Base-by-base conservation (phyloP, 2,329 filamentous ascomycete genomes). In the Dactylonectria macrodidyma region DNA sequence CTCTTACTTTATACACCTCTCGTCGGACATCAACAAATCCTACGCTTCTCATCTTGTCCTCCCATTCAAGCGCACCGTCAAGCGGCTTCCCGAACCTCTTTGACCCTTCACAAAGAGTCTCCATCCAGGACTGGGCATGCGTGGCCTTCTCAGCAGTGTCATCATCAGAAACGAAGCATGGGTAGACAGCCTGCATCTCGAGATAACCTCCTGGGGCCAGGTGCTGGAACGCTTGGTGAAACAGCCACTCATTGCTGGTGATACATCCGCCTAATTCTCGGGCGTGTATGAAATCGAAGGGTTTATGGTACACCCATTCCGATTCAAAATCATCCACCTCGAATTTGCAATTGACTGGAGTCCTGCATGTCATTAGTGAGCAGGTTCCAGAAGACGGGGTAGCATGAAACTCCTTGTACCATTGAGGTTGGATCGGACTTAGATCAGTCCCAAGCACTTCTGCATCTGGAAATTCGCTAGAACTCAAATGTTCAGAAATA, bases 21-120 rank as follows among this genome's bases (percentile, higher is more conserved):
- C 59, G 54, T 44, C 52, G 46, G 9, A 59, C 61, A 16, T 59
- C 61, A 1, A 59, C 54, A 16, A 64, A 64, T 9, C 61, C 61
- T 3, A 54, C 54, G 1, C 36, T 30, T 26, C 47, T 51, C 22
- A 65, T 22, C 51, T 62, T 62, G 5, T 62, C 51, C 11, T 52
- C 1, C 55, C 56, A 65, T 16, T 34, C 34, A 6, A 24, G 56
- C n/a, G 65, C 60, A 9, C 36, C 41, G 22, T 67, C 65, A 1
- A 67, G 54, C 2, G 65, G 60, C 48, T 67, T 67, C 1, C 65
- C 65, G 12, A 67, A 67, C 48, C 41, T 67, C 5, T 38, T 38
- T 3, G 65, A 60, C 0, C 65, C 65, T 12, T 64, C 60, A 24
- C 60, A 59, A 38, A 67, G 59, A 8, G 48, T 67, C 22, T 51